Evolutionary conservation across 148 eudicot species (phyloP), one percentile per base, ranked within the genome.

Genomic region (Vaccinium macrocarpon): DNA sequence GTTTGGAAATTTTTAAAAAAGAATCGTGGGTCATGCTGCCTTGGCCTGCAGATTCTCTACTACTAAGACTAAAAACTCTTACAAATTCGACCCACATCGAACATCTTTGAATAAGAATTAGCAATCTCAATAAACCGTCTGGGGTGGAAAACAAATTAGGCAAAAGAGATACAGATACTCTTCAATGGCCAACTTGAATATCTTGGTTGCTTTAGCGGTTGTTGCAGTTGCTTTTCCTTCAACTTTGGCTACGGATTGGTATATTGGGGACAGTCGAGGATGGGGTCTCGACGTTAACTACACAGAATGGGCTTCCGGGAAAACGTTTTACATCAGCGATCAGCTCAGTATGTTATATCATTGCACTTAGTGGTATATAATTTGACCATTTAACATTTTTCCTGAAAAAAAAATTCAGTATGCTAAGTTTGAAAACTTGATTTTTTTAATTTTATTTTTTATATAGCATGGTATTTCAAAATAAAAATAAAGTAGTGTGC

Each of bases 271-370:
- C 73, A 83, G 81, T 3, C 11, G 19, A 10, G 88, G 91, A 12
- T 90, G 90, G 88, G 72, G 51, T 6, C 57, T 82, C 13, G 55
- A 86, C 8, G 78, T 84, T n/a, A 80, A 88, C 64, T 90, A 90
- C 74, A 49, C 72, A 66, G 84, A 81, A 8, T 90, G 91, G 91
- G 85, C 90, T n/a, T 14, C 12, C 25, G 85, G 84, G 9, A 88
- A 90, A 78, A 61, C 76, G 2, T 90, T 88, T 62, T 38, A 38
- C 2, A 84, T 90, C 23, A 89, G 89, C 19, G 91, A 90, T 72
- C 83, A 0, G 7, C 90, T 90, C 1, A 8, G 89, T 89, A 84
- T 10, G 71, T 38, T 35, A 32, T 4, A 38, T 9, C 3, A 0
- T n/a, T 62, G 27, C 21, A 8, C 25, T 59, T 59, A 23, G n/a